A percentile compares a stretch with the other conserved stretches of the same genome.
Evolutionary conservation across 371 early-diverging fungal species (phyloP).

Genomic region (Mucor irregularis): DNA sequence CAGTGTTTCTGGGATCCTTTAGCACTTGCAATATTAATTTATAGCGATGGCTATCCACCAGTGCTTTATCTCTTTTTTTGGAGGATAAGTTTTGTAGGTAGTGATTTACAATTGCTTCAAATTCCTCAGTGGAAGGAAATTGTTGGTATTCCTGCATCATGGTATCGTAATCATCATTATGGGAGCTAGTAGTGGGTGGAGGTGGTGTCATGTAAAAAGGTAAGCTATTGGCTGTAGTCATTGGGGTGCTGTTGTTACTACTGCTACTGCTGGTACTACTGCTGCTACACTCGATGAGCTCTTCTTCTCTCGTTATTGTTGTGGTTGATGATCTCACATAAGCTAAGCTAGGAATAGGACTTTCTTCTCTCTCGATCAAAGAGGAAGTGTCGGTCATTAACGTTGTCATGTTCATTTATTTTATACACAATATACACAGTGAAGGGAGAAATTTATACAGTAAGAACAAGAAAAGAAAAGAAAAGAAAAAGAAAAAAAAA

Average conservation of each 20-base stretch:
- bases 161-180: background rate
- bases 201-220: background rate
- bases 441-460: background rate
- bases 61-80: constrained; percentile 64
- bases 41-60: constrained; percentile 56
- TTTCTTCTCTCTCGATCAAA: too few relatives aligned
- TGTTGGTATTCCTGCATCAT: constrained; percentile 33
- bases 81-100: constrained; percentile 59
- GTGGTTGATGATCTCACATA: too few relatives aligned
- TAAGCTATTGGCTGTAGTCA: background rate
- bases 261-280: too few relatives aligned
- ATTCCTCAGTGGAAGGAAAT: constrained; percentile 35
- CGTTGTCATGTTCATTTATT: background rate
- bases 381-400: background rate
- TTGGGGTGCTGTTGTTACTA: background rate
- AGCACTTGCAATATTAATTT: constrained; percentile 56
- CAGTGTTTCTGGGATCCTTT: constrained; percentile 60
- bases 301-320: too few relatives aligned
- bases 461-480: constrained; percentile 2
- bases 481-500: background rate
- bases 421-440: background rate
- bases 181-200: background rate
- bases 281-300: too few relatives aligned
- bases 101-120: constrained; percentile 45
- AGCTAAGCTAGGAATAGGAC: too few relatives aligned